Base-by-base conservation (phyloP, 495 filamentous ascomycete species). In the Cairneyella variabilis region DNA sequence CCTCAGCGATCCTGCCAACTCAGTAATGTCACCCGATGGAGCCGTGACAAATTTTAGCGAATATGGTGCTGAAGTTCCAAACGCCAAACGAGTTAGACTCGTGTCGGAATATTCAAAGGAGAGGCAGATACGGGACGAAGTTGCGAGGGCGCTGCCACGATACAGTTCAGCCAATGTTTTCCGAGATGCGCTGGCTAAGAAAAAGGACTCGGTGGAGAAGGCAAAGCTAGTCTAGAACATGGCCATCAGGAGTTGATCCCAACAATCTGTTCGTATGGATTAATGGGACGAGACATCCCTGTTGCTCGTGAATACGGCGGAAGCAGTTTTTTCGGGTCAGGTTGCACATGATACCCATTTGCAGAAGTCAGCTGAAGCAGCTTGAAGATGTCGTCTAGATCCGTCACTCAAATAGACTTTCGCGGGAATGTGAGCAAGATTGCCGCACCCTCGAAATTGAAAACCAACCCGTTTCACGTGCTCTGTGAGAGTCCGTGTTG, bases 141-240 rank as follows among this genome's bases (percentile, higher is more conserved):
- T 51, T 10, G 25, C 38, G 28, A 54, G 43, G 18, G 18, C 25
- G 3, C 17, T 59, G 14, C 50, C 51, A 37, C 17, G 32, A 28
- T 51, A 54, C 41, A 38, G 32, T 12, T 26, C 51, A 4, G 45
- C 56, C 2, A 54, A 54, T 12, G 23, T 16, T 0, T 54, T 51
- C 3, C 39, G 36, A 16, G 45, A 51, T 14, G 48, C 30, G 5
- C 30, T 53, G 12, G 20, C 34, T 1, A 52, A 32, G 42, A 57
- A 55, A 27, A 12, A 32, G 28, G 43, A 40, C 18, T 41, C 12
- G 10, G 20, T 17, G 18, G 21, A 11, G 20, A 36, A 23, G 20
- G 23, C 3, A 2, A 38, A 11, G 28, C 18, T 10, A 25, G 47
- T 14, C 3, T 50, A n/a, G n/a, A n/a, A n/a, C n/a, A n/a, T 39